phyloP scores from a whole-genome alignment of 208 protist genomes.

The Trypanosomatidae sp. region DNA sequence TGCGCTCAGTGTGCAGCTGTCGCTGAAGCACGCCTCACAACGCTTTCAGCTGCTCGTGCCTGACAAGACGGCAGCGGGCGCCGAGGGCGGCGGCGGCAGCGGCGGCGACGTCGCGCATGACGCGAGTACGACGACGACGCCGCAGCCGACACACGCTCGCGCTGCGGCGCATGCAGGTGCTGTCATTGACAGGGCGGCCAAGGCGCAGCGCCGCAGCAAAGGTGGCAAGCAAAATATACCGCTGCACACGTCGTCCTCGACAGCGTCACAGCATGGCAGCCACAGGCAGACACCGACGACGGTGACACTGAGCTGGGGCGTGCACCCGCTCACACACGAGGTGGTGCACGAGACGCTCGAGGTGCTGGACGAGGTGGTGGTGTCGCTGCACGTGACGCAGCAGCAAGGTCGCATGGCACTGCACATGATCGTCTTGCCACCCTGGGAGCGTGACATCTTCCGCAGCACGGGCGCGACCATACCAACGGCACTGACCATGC shows the following conservation, averaged over 20 bases:
- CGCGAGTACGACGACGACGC: no score
- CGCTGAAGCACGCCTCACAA: slow-evolving; percentile 30
- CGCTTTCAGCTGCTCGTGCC: slow-evolving; percentile 10
- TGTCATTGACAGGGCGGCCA: slow-evolving; percentile 9
- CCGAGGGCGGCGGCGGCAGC: neutral
- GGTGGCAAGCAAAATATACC: slow-evolving; percentile 12
- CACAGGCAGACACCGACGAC: neutral
- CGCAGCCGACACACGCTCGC: no score
- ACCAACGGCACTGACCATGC: slow-evolving; percentile 14
- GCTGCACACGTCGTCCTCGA: neutral
- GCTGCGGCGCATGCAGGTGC: no score
- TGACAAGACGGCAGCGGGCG: slow-evolving; percentile 1
- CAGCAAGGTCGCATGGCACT: slow-evolving; percentile 24
- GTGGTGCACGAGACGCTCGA: slow-evolving; percentile 26
- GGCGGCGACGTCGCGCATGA: neutral
- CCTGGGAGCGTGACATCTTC: slow-evolving; percentile 35
- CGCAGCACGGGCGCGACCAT: slow-evolving; percentile 6
- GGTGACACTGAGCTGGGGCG: slow-evolving; percentile 4
- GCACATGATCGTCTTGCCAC: slow-evolving; percentile 43
- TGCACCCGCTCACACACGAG: slow-evolving; percentile 11
- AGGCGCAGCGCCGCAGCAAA: slow-evolving; percentile 11
- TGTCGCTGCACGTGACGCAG: slow-evolving; percentile 15
- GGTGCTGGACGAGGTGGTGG: slow-evolving; percentile 21
- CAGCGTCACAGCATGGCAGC: neutral
- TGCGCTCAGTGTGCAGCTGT: slow-evolving; percentile 31